Evolutionary conservation across 257 asterid species (phyloP).

Genomic region (Przewalskia tangutica): DNA sequence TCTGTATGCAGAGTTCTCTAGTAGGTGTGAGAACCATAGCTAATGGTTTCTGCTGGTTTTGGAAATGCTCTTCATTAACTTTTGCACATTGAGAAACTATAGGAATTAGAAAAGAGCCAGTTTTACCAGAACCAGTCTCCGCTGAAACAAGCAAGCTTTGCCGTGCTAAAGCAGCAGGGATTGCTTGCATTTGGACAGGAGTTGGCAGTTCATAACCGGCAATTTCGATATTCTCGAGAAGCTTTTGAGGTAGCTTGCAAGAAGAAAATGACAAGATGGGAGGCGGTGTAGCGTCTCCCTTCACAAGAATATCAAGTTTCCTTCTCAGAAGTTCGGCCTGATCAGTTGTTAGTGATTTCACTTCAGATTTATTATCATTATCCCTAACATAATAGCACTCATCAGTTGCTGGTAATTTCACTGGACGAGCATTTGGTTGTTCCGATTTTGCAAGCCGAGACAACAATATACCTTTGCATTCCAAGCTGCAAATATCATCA

Average conservation of each 20-base stretch:
- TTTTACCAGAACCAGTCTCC: slow-evolving; percentile 93
- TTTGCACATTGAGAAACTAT: slow-evolving; percentile 49
- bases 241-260: slow-evolving; percentile 63
- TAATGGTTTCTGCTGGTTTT: slow-evolving; percentile 43
- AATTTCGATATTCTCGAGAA: slow-evolving; percentile 61
- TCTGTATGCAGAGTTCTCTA: slow-evolving; percentile 87
- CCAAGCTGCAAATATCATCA: slow-evolving; percentile 82
- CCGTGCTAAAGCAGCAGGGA: slow-evolving; percentile 63
- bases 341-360: slow-evolving; percentile 16
- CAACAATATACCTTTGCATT: slow-evolving; percentile 60
- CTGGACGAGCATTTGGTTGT: slow-evolving; percentile 17
- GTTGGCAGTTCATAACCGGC: slow-evolving; percentile 88
- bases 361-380: slow-evolving; percentile 18
- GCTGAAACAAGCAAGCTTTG: slow-evolving; percentile 81
- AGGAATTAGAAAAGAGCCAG: slow-evolving; percentile 76
- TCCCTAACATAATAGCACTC: slow-evolving; percentile 74
- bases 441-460: slow-evolving; percentile 24
- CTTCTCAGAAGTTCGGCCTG: slow-evolving; percentile 43
- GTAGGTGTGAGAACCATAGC: slow-evolving; percentile 84
- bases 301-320: slow-evolving; percentile 54
- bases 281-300: slow-evolving; percentile 44
- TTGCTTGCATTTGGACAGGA: slow-evolving; percentile 95
- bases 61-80: slow-evolving; percentile 12
- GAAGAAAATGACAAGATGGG: slow-evolving; percentile 68
- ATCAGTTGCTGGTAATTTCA: slow-evolving; percentile 50